Conservation (phyloP, 495 filamentous ascomycete species). For the Aspergillus asperescens region DNA sequence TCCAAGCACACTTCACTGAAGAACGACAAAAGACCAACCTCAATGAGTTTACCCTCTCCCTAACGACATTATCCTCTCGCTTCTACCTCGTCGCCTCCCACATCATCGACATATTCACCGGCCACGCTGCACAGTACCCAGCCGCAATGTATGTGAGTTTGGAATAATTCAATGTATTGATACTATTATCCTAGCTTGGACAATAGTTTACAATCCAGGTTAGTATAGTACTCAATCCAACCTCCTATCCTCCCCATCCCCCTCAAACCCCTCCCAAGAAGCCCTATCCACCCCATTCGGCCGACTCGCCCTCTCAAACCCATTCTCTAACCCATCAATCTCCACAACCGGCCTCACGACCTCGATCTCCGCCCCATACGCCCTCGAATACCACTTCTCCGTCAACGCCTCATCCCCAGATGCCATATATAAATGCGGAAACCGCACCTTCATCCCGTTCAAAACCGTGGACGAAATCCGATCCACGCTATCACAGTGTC, state of each 20-base stretch:
- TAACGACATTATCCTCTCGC: too few species aligned
- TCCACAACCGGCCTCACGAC: constrained; percentile 35
- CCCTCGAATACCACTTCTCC: constrained; percentile 39
- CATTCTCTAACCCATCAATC: constrained; percentile 38
- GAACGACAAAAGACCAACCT: too few species aligned
- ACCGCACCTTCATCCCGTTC: constrained; percentile 51
- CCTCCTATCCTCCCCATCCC: constrained; percentile 24
- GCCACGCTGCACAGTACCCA: too few species aligned
- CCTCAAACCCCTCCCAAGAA: constrained; percentile 34
- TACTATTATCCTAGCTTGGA: too few species aligned
- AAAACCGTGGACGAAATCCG: constrained; percentile 63
- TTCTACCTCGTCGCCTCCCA: too few species aligned
- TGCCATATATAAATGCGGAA: constrained; percentile 34
- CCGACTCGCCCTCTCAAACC: constrained; percentile 37
- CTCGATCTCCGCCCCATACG: constrained; percentile 38
- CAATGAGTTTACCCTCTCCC: too few species aligned
- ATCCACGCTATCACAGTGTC: constrained; percentile 68
- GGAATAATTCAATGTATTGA: too few species aligned
- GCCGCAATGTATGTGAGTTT: too few species aligned
- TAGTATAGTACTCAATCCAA: constrained; percentile 5
- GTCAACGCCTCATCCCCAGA: constrained; percentile 28
- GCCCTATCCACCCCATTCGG: constrained; percentile 38
- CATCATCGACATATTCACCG: too few species aligned
- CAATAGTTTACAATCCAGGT: too few species aligned
- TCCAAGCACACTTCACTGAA: too few species aligned